phyloP scores from a whole-genome alignment of 805 yeast species.

The Suhomyces xylopsoci region DNA sequence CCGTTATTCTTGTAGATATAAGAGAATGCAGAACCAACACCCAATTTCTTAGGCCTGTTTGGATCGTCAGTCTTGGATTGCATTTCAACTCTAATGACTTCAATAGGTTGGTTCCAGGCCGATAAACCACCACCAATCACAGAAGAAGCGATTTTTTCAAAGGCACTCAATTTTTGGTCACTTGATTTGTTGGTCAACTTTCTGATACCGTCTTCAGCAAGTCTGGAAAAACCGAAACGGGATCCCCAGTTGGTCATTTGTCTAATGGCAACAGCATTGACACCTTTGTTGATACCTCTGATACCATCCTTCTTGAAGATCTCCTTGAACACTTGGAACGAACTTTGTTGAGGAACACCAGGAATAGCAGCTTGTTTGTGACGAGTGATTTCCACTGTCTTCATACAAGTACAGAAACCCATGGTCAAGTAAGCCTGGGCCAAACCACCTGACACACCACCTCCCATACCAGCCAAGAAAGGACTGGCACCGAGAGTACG shows the following conservation, averaged over 20 bases:
- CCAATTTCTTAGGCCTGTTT: conserved; percentile 88
- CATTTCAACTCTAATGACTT: conserved; percentile 97
- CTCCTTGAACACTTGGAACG: conserved; percentile 82
- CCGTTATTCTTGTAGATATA: conserved; percentile 86
- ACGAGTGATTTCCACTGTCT: conserved; percentile 96
- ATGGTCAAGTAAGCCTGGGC: conserved; percentile 95
- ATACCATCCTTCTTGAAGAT: conserved; percentile 86
- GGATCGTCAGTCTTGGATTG: conserved; percentile 94
- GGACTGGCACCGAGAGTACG: conserved; percentile 58
- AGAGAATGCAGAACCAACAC: conserved; percentile 70
- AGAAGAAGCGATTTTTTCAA: conserved; percentile 81
- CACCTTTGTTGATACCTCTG: conserved; percentile 94
- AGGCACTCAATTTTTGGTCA: conserved; percentile 60
- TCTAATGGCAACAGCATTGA: conserved; percentile 97
- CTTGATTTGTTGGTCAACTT: conserved; percentile 54
- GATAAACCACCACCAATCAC: conserved; percentile 95
- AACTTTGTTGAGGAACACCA: conserved; percentile 65
- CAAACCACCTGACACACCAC: conserved; percentile 94
- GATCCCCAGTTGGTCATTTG: conserved; percentile 99
- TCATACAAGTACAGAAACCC: conserved; percentile 99
- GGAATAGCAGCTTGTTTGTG: conserved; percentile 62
- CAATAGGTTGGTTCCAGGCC: conserved; percentile 99
- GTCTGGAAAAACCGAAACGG: conserved; percentile 86
- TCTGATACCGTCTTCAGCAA: conserved; percentile 84
- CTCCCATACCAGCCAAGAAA: conserved; percentile 86